A percentile compares a stretch with the other conserved stretches of the same genome.
phyloP scores from a whole-genome alignment of 2,329 filamentous ascomycete species.

The Stachybotrys echinatus region DNA sequence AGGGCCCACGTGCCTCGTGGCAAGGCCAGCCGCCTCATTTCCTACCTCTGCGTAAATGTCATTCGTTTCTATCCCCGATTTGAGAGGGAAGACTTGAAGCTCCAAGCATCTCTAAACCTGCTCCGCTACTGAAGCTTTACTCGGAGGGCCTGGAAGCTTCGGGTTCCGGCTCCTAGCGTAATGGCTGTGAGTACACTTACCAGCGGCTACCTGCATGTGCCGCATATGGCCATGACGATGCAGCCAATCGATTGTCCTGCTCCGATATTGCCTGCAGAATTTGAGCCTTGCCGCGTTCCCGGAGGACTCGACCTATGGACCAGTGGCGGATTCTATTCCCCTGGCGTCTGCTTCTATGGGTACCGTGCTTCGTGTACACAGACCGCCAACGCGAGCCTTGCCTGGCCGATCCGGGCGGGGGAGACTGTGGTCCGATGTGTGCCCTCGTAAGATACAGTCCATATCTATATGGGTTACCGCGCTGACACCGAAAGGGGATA shows the following conservation, averaged over 20 bases:
- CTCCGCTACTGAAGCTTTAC: background rate
- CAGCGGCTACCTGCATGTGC: constrained; percentile 8
- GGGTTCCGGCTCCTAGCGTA: background rate
- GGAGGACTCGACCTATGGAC: constrained; percentile 17
- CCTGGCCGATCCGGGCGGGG: constrained; percentile 13
- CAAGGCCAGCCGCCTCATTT: background rate
- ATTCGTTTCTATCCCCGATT: background rate
- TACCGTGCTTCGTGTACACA: constrained; percentile 19
- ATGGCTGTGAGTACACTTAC: constrained; percentile 9
- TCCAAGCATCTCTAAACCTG: background rate
- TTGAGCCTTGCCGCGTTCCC: constrained; percentile 13
- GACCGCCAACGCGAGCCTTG: constrained; percentile 8
- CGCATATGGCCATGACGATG: constrained; percentile 16
- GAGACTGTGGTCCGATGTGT: constrained; percentile 22
- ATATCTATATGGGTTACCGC: background rate
- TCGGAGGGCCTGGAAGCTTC: background rate
- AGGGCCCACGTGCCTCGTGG: background rate
- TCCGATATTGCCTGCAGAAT: constrained; percentile 13
- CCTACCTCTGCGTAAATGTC: too few relatives aligned
- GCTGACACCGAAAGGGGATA: constrained; percentile 8
- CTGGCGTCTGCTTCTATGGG: constrained; percentile 21
- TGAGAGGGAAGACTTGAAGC: background rate
- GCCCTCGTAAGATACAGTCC: constrained; percentile 12
- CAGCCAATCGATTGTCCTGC: constrained; percentile 12
- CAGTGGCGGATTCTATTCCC: constrained; percentile 21